phyloP scores from a whole-genome alignment of 2,329 filamentous ascomycete species.

The Apiospora koreana region DNA sequence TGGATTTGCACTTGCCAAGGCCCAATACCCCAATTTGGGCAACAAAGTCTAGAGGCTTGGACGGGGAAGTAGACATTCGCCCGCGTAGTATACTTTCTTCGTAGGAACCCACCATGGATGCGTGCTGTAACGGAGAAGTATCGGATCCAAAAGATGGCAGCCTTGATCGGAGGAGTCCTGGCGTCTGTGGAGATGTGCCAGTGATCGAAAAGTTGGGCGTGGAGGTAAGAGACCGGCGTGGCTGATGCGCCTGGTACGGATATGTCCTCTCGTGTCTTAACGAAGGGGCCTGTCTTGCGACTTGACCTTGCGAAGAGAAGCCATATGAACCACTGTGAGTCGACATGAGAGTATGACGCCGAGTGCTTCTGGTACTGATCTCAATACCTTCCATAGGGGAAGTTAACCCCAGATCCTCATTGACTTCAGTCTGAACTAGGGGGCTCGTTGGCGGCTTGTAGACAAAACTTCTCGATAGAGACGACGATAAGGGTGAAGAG shows the following conservation, averaged over 20 bases:
- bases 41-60: conserved; percentile 87
- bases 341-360: conserved; percentile 74
- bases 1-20: conserved; percentile 83
- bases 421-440: conserved; percentile 84
- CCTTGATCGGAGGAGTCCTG: conserved; percentile 55
- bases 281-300: conserved; percentile 36
- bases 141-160: conserved; percentile 74
- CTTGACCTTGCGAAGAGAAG: conserved; percentile 38
- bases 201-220: conserved; percentile 46
- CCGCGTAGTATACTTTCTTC: conserved; percentile 95
- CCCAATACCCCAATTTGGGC: conserved; percentile 95
- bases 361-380: conserved; percentile 44
- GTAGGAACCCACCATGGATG: conserved; percentile 96
- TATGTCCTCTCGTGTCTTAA: conserved; percentile 60
- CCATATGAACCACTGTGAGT: conserved; percentile 50
- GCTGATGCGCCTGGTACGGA: conserved; percentile 77
- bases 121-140: conserved; percentile 77
- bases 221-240: conserved; percentile 72
- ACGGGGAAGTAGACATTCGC: conserved; percentile 95
- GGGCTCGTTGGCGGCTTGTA: conserved; percentile 91
- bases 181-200: conserved; percentile 50
- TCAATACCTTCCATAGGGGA: conserved; percentile 54
- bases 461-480: conserved; percentile 76
- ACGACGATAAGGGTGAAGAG: conserved; percentile 67
- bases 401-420: conserved; percentile 71